Evolutionary conservation across 192 early-diverging fungal species (phyloP), one percentile per base, ranked within the genome.

Genomic region (Backusella morwellensis): DNA sequence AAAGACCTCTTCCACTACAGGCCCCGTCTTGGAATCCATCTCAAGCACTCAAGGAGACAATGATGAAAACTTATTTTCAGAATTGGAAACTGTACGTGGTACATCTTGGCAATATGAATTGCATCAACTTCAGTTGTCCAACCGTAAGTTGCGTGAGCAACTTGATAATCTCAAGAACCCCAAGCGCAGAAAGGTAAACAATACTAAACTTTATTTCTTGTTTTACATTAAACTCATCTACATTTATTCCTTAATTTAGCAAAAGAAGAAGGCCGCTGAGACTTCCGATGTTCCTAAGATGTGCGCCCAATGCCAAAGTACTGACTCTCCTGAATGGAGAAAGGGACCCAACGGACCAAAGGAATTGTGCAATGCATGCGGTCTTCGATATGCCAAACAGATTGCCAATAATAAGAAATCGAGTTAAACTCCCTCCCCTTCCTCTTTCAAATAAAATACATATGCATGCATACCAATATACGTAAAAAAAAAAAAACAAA

Each of bases 261-360:
- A 56, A 74, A 36, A 44, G 40, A 47, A 75, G 40, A 75, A 75
- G 29, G 26, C 38, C 26, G 56, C 21, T 21, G 67, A 78, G 40
- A 19, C 35, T 29, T 5, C 32, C 12, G 73, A 79, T 59, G 47
- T 42, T 8, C 66, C 47, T 19, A 79, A 79, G 19, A 80, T 80
- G 26, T 80, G 78, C 67, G 66, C 68, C 8, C 73, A 76, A 50
- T 80, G 78, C 26, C 73, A 80, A 36, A 50, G 73, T 11, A 75
- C 67, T 38, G 78, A 80, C 26, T 80, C 78, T 50, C 74, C 78
- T 35, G 78, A 80, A 47, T 80, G 84, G 85, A 79, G 89, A 35
- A 85, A 85, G 52, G 89, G 89, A 0, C 89, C 89, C 11, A 86
- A 88, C 52, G 89, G 89, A 7, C 85, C 89, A 35, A 90, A 90